phyloP scores from a whole-genome alignment of 2,329 filamentous ascomycete genomes.

The Periconia macrospinosa region DNA sequence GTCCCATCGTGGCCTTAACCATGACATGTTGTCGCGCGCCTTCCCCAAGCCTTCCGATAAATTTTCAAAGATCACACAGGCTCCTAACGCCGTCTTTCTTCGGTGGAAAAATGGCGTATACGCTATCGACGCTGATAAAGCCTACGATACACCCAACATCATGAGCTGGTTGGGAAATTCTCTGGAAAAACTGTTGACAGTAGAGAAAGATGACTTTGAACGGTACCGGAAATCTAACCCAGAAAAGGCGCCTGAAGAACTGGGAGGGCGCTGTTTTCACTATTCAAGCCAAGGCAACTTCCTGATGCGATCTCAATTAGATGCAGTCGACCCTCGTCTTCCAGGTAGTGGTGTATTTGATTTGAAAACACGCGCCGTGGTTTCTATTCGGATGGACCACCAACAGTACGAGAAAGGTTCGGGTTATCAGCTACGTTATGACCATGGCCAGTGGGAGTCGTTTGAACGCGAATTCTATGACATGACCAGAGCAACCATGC shows the following conservation, averaged over 20 bases:
- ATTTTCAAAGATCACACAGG: slow-evolving; percentile 73
- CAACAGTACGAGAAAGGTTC: slow-evolving; percentile 70
- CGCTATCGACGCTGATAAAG: slow-evolving; percentile 94
- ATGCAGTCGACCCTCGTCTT: slow-evolving; percentile 82
- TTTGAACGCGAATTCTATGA: slow-evolving; percentile 96
- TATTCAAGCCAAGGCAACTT: slow-evolving; percentile 87
- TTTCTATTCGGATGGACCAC: slow-evolving; percentile 88
- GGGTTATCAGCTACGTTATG: slow-evolving; percentile 82
- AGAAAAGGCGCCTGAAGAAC: slow-evolving; percentile 71
- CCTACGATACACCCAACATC: slow-evolving; percentile 82
- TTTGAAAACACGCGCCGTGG: slow-evolving; percentile 89
- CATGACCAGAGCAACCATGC: slow-evolving; percentile 90
- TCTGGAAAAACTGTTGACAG: slow-evolving; percentile 91
- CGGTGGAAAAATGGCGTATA: slow-evolving; percentile 83
- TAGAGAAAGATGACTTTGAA: slow-evolving; percentile 81
- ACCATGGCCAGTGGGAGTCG: slow-evolving; percentile 80
- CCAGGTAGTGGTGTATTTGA: slow-evolving; percentile 95
- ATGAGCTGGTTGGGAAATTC: slow-evolving; percentile 92
- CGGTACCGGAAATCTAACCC: slow-evolving; percentile 63
- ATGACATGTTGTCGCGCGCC: slow-evolving; percentile 65
- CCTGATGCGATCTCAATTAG: slow-evolving; percentile 91
- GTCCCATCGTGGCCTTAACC: slow-evolving; percentile 73
- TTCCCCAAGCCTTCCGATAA: slow-evolving; percentile 64
- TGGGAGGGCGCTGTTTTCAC: slow-evolving; percentile 68
- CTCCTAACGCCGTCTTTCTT: slow-evolving; percentile 76